Evolutionary conservation across 1,139 yeast species (phyloP), one percentile per base, ranked within the genome.

Genomic region (Kurtzmaniella quercitrusa): DNA sequence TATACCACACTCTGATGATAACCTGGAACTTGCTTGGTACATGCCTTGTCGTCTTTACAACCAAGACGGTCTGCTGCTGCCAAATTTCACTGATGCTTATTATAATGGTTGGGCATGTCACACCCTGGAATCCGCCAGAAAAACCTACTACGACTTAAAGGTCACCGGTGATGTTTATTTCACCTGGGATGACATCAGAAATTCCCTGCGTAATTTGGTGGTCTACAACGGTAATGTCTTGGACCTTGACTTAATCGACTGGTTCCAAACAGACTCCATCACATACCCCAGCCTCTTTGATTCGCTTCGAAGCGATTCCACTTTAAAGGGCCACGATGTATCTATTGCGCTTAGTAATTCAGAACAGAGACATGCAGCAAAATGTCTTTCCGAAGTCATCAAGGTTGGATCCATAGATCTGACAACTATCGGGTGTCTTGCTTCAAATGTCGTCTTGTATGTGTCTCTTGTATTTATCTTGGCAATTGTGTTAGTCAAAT

Each of bases 361-460:
- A 16, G 68, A 68, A 19, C 89, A 87, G 52, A 77, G 89, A 46
- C 76, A 77, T 53, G 79, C 82, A 7, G 94, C 94, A 14, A 78
- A 83, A 55, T 93, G 98, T 64, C 69, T 93, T 43, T 71, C 85
- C n/a, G 98, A 93, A 62, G 85, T 88, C 45, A 72, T 87, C 44
- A 88, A 84, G 64, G 95, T 91, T 18, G 98, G 98, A 19, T 82
- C 80, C 38, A 80, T 93, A 44, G 98, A 93, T 59, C 80, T 94
- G 1, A 89, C 88, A 43, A 82, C 96, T 11, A 81, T 93, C 56
- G 98, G 98, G n/a, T 93, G 98, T 65, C 82, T 93, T 61, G 96
- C 97, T 0, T 88, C 97, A 1, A 72, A 79, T 48, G 82, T 89
- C 39, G 96, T 91, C 2, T 74, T 93, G 48, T 80, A 82, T 52